Evolutionary conservation across 495 filamentous ascomycete species (phyloP), one percentile per base, ranked within the genome.

Genomic region (Cudoniella acicularis): DNA sequence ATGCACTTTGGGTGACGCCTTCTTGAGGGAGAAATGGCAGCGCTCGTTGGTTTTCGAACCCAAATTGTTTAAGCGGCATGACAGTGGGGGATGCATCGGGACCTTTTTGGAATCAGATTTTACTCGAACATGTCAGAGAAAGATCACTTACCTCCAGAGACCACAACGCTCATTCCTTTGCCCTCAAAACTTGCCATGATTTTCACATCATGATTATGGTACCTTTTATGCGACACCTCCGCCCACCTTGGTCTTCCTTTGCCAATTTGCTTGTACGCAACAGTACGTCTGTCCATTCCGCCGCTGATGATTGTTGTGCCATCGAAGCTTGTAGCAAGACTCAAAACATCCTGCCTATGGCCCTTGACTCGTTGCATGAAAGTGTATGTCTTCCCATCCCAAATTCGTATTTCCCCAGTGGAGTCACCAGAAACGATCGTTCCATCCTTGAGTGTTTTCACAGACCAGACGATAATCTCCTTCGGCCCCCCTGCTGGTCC

Each of bases 381-480:
- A 3, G 91, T 87, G 64, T 93, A 95, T 50, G 86, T 95, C 75
- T 87, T 92, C 36, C 89, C 90, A 71, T 97, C 91, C 88, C 90
- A 98, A 69, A 98, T 91, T 52, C 87, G 84, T 10, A 99, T 77
- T 67, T 96, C 90, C 26, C 94, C 94, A 10, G 90, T 91, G 17
- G 94, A 98, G 72, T 97, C 93, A 46, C 90, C 95, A 10, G 92
- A 95, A 13, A 99, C 87, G 56, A 99, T 90, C 48, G 92, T 90
- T 23, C 92, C 92, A 67, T 92, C 87, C 11, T 84, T 80, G 30
- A 97, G 77, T 62, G 85, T 90, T 71, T 91, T 96, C 52, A 98
- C 85, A 16, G 91, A 86, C 94, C 94, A 99, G 9, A 96, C 90
- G 21, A 98, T 82, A 25, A 89, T 85, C 55, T 92, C 90, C 72